phyloP scores from a whole-genome alignment of 345 rosid genomes.

The Aethionema arabicum region DNA sequence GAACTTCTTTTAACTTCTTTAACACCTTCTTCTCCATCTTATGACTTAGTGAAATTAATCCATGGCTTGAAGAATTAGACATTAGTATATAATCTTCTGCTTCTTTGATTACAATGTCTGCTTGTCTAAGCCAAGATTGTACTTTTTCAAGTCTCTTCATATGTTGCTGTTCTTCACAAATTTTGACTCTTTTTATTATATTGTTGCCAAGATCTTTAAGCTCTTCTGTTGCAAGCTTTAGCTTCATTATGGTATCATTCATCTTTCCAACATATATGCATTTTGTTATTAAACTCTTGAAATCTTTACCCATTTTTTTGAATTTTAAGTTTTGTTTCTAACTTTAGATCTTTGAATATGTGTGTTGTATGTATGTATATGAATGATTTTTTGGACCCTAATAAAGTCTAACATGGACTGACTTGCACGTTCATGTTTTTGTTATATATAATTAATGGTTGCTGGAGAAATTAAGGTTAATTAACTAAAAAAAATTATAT shows the following conservation, averaged over 20 bases:
- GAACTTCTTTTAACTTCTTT: constrained; percentile 33
- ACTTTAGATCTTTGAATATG: constrained; percentile 13
- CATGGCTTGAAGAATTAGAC: constrained; percentile 33
- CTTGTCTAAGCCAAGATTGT: constrained; percentile 38
- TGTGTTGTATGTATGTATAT: constrained; percentile 2
- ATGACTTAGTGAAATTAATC: constrained; percentile 28
- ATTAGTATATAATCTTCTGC: constrained; percentile 33
- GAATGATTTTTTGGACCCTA: background rate
- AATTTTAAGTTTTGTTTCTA: background rate
- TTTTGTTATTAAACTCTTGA: constrained; percentile 34
- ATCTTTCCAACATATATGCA: constrained; percentile 36
- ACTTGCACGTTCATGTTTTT: constrained; percentile 30
- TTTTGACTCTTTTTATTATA: constrained; percentile 31
- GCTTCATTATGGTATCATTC: constrained; percentile 29
- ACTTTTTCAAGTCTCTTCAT: constrained; percentile 37
- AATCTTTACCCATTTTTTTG: constrained; percentile 33
- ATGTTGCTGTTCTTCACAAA: constrained; percentile 36
- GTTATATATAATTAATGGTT: constrained; percentile 18
- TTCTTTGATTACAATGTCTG: constrained; percentile 25
- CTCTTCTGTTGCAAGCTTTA: constrained; percentile 33
- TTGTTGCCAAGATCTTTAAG: constrained; percentile 33
- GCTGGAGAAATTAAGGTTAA: constrained; percentile 17
- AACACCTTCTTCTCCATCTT: constrained; percentile 35
- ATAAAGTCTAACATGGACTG: constrained; percentile 21
- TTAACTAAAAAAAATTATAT: background rate